Percentiles rank a stretch among this genome's conserved stretches.
These are phyloP conservation scores for Remersonia thermophila DNA, from an alignment of 2,329 filamentous ascomycete species.

Conservation along the genomic window DNA sequence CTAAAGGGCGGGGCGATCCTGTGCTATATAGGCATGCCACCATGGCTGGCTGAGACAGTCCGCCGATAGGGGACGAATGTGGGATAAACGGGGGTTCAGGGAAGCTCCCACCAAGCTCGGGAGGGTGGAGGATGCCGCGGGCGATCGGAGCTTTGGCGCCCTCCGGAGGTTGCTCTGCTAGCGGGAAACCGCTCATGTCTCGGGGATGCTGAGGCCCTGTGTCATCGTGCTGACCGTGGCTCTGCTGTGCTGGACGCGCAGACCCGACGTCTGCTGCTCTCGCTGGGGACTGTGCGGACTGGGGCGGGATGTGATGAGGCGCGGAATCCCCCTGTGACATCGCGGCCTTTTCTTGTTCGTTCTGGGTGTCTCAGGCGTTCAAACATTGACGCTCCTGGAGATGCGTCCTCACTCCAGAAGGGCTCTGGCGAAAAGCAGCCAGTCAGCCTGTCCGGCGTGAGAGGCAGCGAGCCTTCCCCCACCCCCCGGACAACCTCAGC, in stretches of 20 bases:
- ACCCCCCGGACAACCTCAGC: slow-evolving; percentile 8
- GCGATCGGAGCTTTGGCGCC: too few species aligned
- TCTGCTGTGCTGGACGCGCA: slow-evolving; percentile 16
- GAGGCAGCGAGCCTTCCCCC: slow-evolving; percentile 7
- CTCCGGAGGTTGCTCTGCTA: too few species aligned
- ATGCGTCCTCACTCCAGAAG: slow-evolving; percentile 10
- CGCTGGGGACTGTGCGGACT: slow-evolving; percentile 32
- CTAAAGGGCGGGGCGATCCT: too few species aligned
- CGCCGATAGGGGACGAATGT: too few species aligned
- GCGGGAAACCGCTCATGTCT: too few species aligned
- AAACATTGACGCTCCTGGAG: slow-evolving; percentile 41
- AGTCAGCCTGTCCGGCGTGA: too few species aligned
- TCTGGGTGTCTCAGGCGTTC: slow-evolving; percentile 36
- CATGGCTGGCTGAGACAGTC: too few species aligned
- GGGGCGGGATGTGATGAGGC: slow-evolving; percentile 43
- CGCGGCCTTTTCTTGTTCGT: slow-evolving; percentile 46
- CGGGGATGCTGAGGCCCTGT: slow-evolving; percentile 12
- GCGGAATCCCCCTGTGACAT: slow-evolving; percentile 52
- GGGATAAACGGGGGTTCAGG: too few species aligned
- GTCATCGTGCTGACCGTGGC: slow-evolving; percentile 21
- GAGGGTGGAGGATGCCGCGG: too few species aligned
- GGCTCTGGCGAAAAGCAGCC: too few species aligned
- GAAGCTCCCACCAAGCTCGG: too few species aligned
- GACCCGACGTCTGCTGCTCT: slow-evolving; percentile 22
- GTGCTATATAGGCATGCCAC: too few species aligned